Percentiles rank a stretch among this genome's conserved stretches.
phyloP scores from a whole-genome alignment of 1,139 yeast genomes.

The Ogataea hybrid region DNA sequence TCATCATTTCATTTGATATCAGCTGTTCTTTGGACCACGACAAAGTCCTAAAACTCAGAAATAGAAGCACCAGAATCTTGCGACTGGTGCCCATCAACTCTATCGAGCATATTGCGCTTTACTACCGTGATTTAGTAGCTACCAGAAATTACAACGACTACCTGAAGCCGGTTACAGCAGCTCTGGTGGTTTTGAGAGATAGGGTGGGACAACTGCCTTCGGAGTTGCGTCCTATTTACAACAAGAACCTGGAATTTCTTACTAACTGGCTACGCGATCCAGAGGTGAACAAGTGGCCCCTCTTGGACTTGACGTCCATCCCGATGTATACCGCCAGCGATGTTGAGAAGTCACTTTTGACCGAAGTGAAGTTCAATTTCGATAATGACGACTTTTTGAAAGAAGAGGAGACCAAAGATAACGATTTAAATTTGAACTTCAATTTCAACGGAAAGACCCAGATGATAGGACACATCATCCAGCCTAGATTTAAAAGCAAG shows the following conservation, averaged over 20 bases:
- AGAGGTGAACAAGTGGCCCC: conserved; percentile 54
- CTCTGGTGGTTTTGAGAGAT: conserved; percentile 79
- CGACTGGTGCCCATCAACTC: conserved; percentile 75
- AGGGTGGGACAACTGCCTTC: conserved; percentile 84
- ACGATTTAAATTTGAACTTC: conserved; percentile 19
- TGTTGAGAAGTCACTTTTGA: conserved; percentile 74
- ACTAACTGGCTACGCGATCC: conserved; percentile 47
- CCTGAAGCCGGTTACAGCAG: conserved; percentile 70
- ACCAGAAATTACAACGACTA: conserved; percentile 40
- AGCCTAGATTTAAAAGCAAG: conserved; percentile 26
- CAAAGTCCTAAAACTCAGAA: conserved; percentile 17
- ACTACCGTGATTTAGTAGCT: conserved; percentile 36
- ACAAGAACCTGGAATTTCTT: conserved; percentile 63
- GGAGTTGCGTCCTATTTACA: conserved; percentile 72
- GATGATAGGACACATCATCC: conserved; percentile 34
- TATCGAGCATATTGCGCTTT: conserved; percentile 69
- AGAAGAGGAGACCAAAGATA: conserved; percentile 29
- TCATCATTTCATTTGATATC: conserved; percentile 70
- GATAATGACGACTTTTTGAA: conserved; percentile 53
- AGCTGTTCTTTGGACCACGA: conserved; percentile 47
- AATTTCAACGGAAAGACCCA: conserved; percentile 35
- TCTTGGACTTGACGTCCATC: conserved; percentile 69
- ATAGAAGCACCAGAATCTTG: conserved; percentile 49
- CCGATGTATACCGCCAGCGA: conserved; percentile 64
- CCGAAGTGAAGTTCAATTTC: conserved; percentile 70